Evolutionary conservation across 2,329 filamentous ascomycete species (phyloP), one percentile per base, ranked within the genome.

Genomic region (Phaeosphaeriaceae sp.): DNA sequence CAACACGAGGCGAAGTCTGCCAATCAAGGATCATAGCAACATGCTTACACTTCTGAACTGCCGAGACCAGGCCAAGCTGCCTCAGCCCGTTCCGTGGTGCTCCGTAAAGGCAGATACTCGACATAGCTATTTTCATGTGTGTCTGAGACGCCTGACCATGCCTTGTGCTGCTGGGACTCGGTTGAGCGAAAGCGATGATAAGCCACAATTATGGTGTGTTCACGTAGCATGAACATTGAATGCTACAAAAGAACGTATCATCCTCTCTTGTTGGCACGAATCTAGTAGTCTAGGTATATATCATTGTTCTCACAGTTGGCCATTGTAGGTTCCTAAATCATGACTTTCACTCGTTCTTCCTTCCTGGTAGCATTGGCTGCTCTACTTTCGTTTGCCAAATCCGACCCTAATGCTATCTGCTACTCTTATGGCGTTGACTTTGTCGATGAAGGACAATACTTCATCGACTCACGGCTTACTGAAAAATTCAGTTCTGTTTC

Each of bases 401-500:
- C 64, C 9, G 56, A 67, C 44, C 48, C 51, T 6, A 58, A 61
- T 18, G 64, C 64, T 1, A 57, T 66, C 16, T 75, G 73, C 50
- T 62, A 68, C 39, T 71, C 72, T 9, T 74, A 63, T 44, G 73
- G 73, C 42, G 67, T 75, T 15, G 77, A 80, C 54, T 80, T 76
- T 46, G 60, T 76, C 38, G 71, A 75, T 54, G 75, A 73, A 29
- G 71, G 70, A 2, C 55, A 62, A 15, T 80, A 78, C 62, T 80
- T 78, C 60, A 77, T 79, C 58, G 77, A 79, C 57, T 68, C 69
- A 8, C 58, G 66, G 13, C 77, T 74, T 0, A 63, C 60, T 3
- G 74, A 76, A 2, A 58, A 59, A 4, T 80, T 79, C 54, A 77
- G 74, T 15, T 73, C 73, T 17, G 73, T 77, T 4, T 74, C 74